Evolutionary conservation across 1,284 basidiomycete species (phyloP).

Genomic region (Trichosporon inkin): DNA sequence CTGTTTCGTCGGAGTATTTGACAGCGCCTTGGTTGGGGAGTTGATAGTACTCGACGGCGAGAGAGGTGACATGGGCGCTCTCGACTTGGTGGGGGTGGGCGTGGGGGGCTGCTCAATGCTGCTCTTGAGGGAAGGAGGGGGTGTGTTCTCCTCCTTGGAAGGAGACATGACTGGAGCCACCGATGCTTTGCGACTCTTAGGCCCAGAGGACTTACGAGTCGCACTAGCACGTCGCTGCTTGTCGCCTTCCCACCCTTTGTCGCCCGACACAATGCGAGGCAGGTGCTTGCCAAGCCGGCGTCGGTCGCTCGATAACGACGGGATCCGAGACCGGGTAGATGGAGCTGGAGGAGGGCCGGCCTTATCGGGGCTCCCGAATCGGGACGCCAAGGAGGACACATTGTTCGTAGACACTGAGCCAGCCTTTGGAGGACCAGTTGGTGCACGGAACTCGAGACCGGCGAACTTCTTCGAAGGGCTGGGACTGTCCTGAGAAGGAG

Average conservation of each 20-base stretch:
- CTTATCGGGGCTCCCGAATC: slow-evolving; percentile 12
- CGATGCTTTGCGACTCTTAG: slow-evolving; percentile 26
- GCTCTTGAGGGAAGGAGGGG: slow-evolving; percentile 9
- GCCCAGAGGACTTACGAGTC: slow-evolving; percentile 11
- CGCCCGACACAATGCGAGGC: slow-evolving; percentile 50
- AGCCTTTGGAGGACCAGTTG: slow-evolving; percentile 22
- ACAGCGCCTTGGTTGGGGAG: slow-evolving; percentile 23
- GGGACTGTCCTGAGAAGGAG: background rate
- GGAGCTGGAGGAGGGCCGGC: slow-evolving; percentile 8
- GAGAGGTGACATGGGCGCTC: slow-evolving; percentile 2
- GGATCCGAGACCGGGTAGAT: slow-evolving; percentile 9
- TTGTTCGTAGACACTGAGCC: slow-evolving; percentile 1
- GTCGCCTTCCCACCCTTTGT: slow-evolving; percentile 44
- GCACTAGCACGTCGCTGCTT: slow-evolving; percentile 9
- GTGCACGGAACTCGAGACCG: slow-evolving; percentile 19
- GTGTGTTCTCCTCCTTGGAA: slow-evolving; percentile 19
- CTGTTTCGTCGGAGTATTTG: slow-evolving; percentile 31
- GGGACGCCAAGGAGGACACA: slow-evolving; percentile 19
- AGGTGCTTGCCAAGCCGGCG: slow-evolving; percentile 49
- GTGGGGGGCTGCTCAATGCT: slow-evolving; percentile 9
- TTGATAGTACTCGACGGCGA: slow-evolving; percentile 32
- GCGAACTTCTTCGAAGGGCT: slow-evolving; percentile 15
- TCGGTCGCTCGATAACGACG: slow-evolving; percentile 30
- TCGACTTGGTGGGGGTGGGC: background rate
- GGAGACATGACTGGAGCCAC: slow-evolving; percentile 22